Evolutionary conservation across 306 rosid species (phyloP).

Genomic region (Dryas alaskensis): DNA sequence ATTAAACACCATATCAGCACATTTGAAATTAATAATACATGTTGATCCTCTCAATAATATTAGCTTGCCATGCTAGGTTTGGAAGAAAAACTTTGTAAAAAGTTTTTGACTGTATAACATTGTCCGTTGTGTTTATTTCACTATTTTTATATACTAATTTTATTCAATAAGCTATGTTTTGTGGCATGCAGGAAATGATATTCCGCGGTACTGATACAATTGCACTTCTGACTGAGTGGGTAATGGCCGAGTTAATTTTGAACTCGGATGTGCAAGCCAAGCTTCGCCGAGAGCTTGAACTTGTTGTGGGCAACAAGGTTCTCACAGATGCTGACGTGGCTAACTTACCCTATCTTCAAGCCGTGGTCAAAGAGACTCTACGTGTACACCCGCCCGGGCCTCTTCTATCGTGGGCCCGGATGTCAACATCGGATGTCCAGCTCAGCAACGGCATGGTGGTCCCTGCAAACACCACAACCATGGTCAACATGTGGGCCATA

Average conservation of each 20-base stretch:
- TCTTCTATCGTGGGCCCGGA: constrained; percentile 55
- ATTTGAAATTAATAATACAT: too few relatives aligned
- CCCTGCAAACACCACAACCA: constrained; percentile 47
- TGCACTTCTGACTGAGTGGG: constrained; percentile 56
- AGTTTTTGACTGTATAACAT: too few relatives aligned
- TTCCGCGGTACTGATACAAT: constrained; percentile 54
- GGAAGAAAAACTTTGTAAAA: too few relatives aligned
- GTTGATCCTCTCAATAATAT: too few relatives aligned
- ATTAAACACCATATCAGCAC: too few relatives aligned
- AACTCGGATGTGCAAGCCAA: constrained; percentile 30
- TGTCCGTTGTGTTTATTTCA: too few relatives aligned
- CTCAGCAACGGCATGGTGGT: constrained; percentile 52
- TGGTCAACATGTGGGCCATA: constrained; percentile 68
- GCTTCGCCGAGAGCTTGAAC: constrained; percentile 26
- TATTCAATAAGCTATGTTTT: too few relatives aligned
- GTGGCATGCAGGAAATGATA: constrained; percentile 45
- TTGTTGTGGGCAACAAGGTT: neutral
- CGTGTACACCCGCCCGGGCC: constrained; percentile 58
- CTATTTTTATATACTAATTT: too few relatives aligned
- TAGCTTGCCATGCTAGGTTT: too few relatives aligned
- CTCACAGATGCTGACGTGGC: constrained; percentile 44
- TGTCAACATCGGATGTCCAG: constrained; percentile 48
- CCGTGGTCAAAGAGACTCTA: constrained; percentile 54
- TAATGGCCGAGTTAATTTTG: constrained; percentile 45
- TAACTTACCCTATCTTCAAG: constrained; percentile 37